Percentiles rank a stretch among this genome's conserved stretches.
Evolutionary conservation across 257 asterid genomes (phyloP).

Genomic region (Cynanchum wilfordii): DNA sequence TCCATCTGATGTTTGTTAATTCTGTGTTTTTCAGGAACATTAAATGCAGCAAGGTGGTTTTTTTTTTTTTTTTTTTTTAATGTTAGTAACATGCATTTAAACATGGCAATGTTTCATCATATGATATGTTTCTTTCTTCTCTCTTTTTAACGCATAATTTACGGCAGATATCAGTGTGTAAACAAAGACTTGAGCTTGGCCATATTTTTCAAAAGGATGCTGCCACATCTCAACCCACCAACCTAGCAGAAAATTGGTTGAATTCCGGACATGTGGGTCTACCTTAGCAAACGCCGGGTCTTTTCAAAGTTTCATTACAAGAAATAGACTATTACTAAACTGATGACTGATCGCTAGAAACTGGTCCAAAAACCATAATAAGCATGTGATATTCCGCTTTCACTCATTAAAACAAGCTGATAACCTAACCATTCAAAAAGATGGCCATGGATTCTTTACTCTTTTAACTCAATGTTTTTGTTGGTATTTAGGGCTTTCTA

Average conservation of each 20-base stretch:
- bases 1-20: background rate
- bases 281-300: conserved; percentile 8
- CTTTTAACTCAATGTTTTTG: too few relatives aligned
- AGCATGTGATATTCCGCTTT: conserved; percentile 23
- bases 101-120: background rate
- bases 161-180: background rate
- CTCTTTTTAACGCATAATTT: conserved; percentile 8
- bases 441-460: background rate
- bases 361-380: background rate
- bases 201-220: background rate
- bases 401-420: conserved; percentile 11
- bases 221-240: conserved; percentile 26
- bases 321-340: conserved; percentile 22
- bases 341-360: background rate
- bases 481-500: background rate
- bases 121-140: background rate
- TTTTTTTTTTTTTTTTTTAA: too few relatives aligned
- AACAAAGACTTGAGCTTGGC: conserved; percentile 12
- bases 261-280: conserved; percentile 18
- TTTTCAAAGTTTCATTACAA: conserved; percentile 14
- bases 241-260: background rate
- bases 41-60: conserved; percentile 22
- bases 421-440: background rate
- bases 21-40: conserved; percentile 23
- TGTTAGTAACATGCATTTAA: background rate